phyloP scores from a whole-genome alignment of 2,329 filamentous ascomycete genomes.

The Epichloe typhina region DNA sequence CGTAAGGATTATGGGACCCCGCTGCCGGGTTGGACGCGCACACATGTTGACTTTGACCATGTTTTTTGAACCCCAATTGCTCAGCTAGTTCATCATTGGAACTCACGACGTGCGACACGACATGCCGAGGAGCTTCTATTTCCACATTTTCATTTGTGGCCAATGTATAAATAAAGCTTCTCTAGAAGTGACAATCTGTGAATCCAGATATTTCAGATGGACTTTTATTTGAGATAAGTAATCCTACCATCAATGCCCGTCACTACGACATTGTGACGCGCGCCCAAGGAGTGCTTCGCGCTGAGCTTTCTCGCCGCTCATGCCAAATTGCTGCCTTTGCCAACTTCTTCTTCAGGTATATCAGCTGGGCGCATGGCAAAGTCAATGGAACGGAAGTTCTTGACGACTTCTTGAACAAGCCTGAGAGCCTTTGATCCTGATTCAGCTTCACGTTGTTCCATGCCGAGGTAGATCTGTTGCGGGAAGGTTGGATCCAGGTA shows the following conservation, averaged over 20 bases:
- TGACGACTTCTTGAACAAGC: constrained; percentile 48
- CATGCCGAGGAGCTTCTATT: no score
- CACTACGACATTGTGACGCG: no score
- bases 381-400: constrained; percentile 52
- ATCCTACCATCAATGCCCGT: constrained; percentile 14
- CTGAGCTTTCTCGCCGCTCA: constrained; percentile 57
- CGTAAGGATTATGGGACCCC: no score
- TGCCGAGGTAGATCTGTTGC: constrained; percentile 53
- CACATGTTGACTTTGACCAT: no score
- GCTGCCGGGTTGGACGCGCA: no score
- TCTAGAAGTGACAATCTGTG: no score
- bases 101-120: no score
- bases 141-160: no score
- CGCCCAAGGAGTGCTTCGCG: constrained; percentile 34
- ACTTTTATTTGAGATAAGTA: background rate
- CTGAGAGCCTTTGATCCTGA: constrained; percentile 47
- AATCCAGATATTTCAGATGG: background rate
- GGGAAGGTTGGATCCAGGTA: background rate
- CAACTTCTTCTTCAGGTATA: constrained; percentile 54
- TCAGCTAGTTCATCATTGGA: no score
- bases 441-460: constrained; percentile 55
- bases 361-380: constrained; percentile 54
- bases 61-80: no score
- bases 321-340: constrained; percentile 62
- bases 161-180: no score